Percentiles rank a stretch among this genome's conserved stretches.
phyloP scores from a whole-genome alignment of 2,329 filamentous ascomycete species.

The Metarhizium guizhouense region DNA sequence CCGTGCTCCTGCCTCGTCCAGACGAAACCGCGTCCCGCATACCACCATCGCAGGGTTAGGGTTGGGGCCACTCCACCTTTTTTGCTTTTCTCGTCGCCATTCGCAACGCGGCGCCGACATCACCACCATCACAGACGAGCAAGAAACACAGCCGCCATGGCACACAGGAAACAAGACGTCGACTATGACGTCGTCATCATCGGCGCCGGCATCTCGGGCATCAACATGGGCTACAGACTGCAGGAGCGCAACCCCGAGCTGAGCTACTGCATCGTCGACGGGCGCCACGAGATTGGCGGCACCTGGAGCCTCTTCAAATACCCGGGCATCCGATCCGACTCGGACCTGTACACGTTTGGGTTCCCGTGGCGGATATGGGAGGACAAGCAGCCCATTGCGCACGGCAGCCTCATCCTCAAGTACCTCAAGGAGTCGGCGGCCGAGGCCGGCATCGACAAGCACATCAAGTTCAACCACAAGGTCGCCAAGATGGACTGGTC shows the following conservation, averaged over 20 bases:
- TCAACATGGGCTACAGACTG: constrained; percentile 61
- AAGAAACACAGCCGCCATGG: background rate
- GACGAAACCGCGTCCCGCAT: no score
- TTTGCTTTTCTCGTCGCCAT: no score
- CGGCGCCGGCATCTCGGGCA: constrained; percentile 60
- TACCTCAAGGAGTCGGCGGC: constrained; percentile 42
- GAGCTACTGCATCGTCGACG: constrained; percentile 56
- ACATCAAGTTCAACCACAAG: constrained; percentile 40
- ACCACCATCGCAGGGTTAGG: no score
- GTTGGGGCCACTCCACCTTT: no score
- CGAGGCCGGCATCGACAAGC: constrained; percentile 25
- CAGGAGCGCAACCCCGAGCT: constrained; percentile 43
- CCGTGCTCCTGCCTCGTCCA: no score
- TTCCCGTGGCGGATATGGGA: constrained; percentile 64
- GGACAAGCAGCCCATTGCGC: constrained; percentile 39
- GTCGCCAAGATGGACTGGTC: constrained; percentile 41
- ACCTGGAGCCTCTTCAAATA: constrained; percentile 71
- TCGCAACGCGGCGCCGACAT: background rate
- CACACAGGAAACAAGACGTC: background rate
- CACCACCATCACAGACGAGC: background rate
- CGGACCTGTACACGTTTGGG: constrained; percentile 47
- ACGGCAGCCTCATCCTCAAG: constrained; percentile 35
- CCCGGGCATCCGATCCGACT: constrained; percentile 56
- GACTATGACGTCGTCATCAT: constrained; percentile 50
- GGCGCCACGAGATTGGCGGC: constrained; percentile 53